phyloP scores from a whole-genome alignment of 2,329 filamentous ascomycete species.

The Tolypocladium tropicale region DNA sequence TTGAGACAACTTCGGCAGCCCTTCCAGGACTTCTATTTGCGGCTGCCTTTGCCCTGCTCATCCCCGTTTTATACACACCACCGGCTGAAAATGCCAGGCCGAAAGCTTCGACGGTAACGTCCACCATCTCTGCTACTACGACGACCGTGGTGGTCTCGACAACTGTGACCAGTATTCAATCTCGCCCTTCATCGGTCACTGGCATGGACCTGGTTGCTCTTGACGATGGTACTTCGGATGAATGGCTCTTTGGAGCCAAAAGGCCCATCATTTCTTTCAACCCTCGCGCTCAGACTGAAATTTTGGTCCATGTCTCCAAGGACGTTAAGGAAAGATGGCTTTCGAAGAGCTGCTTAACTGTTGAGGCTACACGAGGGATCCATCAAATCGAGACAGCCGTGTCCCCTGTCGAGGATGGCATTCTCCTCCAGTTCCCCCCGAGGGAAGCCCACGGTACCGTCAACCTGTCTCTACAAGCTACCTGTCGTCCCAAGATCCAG shows the following conservation, averaged over 20 bases:
- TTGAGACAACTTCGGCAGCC: slow-evolving; percentile 8
- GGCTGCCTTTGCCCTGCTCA: slow-evolving; percentile 11
- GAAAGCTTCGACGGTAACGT: slow-evolving; percentile 2
- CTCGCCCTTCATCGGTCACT: slow-evolving; percentile 6
- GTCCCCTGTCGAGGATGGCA: slow-evolving; percentile 36
- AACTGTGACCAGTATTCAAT: slow-evolving; percentile 3
- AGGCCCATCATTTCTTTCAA: slow-evolving; percentile 20
- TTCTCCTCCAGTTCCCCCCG: slow-evolving; percentile 40
- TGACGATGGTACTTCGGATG: slow-evolving; percentile 16
- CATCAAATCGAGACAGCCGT: slow-evolving; percentile 37
- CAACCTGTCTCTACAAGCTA: slow-evolving; percentile 47
- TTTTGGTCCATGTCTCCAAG: slow-evolving; percentile 43
- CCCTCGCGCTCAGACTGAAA: slow-evolving; percentile 32
- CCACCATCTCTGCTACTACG: slow-evolving; percentile 13
- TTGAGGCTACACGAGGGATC: slow-evolving; percentile 42
- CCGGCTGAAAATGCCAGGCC: slow-evolving; percentile 1
- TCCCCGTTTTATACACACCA: slow-evolving; percentile 18
- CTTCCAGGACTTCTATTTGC: slow-evolving; percentile 15
- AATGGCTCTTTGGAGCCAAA: slow-evolving; percentile 23
- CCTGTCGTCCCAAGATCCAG: slow-evolving; percentile 48
- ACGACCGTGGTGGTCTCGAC: slow-evolving; percentile 5
- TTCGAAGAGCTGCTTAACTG: slow-evolving; percentile 43
- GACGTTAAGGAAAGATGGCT: slow-evolving; percentile 43
- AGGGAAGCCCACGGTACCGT: slow-evolving; percentile 48
- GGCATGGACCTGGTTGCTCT: slow-evolving; percentile 18